Percentiles rank a stretch among this genome's conserved stretches.
These are phyloP conservation scores for Elongisporangium undulatum DNA, from an alignment of 352 stramenopile genomes.

Conservation along the genomic window DNA sequence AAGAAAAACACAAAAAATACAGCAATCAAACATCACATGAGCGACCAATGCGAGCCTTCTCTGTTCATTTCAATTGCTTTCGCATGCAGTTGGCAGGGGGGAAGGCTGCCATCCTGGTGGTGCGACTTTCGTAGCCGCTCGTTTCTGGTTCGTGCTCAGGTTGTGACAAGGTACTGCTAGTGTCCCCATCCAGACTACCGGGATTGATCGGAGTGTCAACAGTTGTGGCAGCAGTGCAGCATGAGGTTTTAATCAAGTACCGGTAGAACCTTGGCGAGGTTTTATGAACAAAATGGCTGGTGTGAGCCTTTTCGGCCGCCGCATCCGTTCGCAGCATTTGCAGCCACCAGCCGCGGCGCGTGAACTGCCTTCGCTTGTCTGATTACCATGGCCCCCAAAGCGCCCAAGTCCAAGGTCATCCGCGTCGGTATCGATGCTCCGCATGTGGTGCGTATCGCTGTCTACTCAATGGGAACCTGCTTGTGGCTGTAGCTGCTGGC, in stretches of 20 bases:
- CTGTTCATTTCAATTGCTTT: background rate
- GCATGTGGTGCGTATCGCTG: conserved; percentile 52
- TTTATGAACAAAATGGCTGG: background rate
- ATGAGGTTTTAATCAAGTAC: background rate
- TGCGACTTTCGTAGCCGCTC: background rate
- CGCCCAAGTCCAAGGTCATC: conserved; percentile 59
- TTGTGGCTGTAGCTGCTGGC: background rate
- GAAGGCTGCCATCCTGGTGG: background rate
- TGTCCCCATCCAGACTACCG: background rate
- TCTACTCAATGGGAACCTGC: background rate
- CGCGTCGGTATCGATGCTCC: conserved; percentile 69
- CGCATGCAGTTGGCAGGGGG: background rate
- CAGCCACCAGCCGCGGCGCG: background rate
- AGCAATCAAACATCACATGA: background rate
- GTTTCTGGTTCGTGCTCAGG: background rate
- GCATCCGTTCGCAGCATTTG: background rate
- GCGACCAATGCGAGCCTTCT: background rate
- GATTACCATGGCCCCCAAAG: conserved; percentile 50
- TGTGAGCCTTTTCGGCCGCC: background rate
- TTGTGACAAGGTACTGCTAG: background rate
- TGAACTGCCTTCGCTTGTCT: conserved; percentile 8
- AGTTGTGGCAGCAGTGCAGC: background rate
- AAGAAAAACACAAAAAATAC: background rate
- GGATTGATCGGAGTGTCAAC: background rate
- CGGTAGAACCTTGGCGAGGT: background rate